These are phyloP conservation scores for Boletus coccyginus DNA, from an alignment of 768 basidiomycete genomes.

Conservation along the genomic window DNA sequence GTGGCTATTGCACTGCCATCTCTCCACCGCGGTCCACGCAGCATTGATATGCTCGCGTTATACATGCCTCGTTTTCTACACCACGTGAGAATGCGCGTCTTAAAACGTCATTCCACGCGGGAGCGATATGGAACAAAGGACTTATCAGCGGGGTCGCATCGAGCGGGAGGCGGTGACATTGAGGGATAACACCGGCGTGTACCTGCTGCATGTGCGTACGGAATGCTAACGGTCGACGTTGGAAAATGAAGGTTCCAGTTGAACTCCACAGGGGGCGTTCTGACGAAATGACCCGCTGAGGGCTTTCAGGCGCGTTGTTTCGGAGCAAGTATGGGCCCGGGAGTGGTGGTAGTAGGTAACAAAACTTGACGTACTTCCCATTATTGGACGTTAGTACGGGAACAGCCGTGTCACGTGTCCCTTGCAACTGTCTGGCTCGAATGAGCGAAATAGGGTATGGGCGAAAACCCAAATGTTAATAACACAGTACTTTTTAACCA, in stretches of 20 bases:
- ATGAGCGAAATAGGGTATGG: no score
- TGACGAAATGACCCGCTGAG: not conserved
- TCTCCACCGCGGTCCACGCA: not conserved
- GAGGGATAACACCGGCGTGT: not conserved
- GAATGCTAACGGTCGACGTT: no score
- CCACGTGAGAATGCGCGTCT: not conserved
- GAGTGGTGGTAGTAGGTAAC: not conserved
- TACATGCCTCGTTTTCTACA: not conserved
- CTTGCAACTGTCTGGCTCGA: no score
- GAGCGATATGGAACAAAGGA: no score
- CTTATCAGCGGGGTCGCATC: conserved; percentile 2
- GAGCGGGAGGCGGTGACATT: not conserved
- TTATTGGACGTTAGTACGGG: no score
- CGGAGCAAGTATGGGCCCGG: not conserved
- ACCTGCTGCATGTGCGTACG: not conserved
- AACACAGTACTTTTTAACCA: no score
- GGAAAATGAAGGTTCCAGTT: not conserved
- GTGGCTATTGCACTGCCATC: not conserved
- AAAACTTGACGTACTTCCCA: no score
- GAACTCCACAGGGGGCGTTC: not conserved
- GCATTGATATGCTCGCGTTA: not conserved
- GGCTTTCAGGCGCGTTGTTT: not conserved
- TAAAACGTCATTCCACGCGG: no score
- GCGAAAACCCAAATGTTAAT: no score
- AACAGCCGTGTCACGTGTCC: no score